These are phyloP conservation scores for Colletotrichum godetiae DNA, from an alignment of 2,329 filamentous ascomycete species.

Conservation along the genomic window DNA sequence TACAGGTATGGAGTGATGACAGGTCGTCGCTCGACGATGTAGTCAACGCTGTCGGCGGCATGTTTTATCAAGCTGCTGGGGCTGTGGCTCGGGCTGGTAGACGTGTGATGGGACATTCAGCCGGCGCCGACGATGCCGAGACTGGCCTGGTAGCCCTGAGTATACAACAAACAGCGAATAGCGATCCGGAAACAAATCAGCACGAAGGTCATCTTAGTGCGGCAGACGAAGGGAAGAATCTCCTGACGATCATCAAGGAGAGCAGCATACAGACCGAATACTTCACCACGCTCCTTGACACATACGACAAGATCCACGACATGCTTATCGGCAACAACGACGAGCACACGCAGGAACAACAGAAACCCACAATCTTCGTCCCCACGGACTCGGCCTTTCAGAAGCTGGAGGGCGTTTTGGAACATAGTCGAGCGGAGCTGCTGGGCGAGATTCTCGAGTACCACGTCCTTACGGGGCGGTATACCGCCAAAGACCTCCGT, in stretches of 20 bases:
- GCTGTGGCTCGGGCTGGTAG: not conserved
- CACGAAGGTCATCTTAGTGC: no score
- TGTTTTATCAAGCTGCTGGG: not conserved
- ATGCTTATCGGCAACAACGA: not conserved
- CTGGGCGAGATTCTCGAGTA: constrained; percentile 56
- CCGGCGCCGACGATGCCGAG: not conserved
- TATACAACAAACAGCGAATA: not conserved
- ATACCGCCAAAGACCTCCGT: not conserved
- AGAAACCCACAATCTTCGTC: not conserved
- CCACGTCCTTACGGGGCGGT: constrained; percentile 7
- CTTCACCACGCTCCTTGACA: constrained; percentile 10
- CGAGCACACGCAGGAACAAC: not conserved
- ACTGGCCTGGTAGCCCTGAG: not conserved
- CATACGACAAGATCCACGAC: not conserved
- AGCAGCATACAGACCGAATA: not conserved
- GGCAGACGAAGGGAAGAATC: not conserved
- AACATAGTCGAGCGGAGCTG: not conserved
- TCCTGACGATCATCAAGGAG: not conserved
- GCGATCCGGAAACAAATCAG: no score
- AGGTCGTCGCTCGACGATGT: not conserved
- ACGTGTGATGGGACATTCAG: not conserved
- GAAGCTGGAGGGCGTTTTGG: not conserved
- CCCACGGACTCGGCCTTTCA: constrained; percentile 17
- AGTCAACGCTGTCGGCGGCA: not conserved
- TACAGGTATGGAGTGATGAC: not conserved